phyloP scores from a whole-genome alignment of 148 eudicot genomes.

The Oxyria digyna region DNA sequence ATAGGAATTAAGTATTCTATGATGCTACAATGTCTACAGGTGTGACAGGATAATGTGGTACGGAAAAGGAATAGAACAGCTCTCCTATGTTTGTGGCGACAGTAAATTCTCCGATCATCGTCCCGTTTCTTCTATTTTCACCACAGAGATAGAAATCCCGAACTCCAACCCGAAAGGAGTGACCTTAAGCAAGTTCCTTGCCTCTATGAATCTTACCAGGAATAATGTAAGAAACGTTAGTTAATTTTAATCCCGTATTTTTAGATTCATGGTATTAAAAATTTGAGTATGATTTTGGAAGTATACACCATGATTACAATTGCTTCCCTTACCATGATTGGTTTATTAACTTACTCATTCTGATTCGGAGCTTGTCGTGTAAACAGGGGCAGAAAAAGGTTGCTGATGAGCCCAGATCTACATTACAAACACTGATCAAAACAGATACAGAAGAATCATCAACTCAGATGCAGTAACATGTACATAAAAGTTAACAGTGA shows the following conservation, averaged over 20 bases:
- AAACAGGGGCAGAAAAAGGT: constrained; percentile 5
- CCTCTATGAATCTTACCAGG: constrained; percentile 13
- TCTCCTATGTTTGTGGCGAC: constrained; percentile 62
- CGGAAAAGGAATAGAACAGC: constrained; percentile 73
- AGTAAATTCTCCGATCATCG: constrained; percentile 89
- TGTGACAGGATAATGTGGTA: constrained; percentile 92
- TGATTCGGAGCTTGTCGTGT: neutral
- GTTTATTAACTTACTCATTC: too few relatives aligned
- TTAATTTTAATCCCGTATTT: neutral
- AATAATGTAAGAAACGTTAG: constrained; percentile 20
- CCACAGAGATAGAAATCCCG: constrained; percentile 37
- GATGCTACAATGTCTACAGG: constrained; percentile 32
- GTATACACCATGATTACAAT: too few relatives aligned
- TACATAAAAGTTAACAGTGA: constrained; percentile 4
- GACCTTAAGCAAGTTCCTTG: constrained; percentile 13
- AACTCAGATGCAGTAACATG: constrained; percentile 3
- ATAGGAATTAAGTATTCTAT: neutral
- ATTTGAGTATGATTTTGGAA: neutral
- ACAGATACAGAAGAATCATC: constrained; percentile 8
- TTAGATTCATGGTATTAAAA: neutral
- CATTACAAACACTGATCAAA: constrained; percentile 4
- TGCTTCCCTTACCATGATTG: too few relatives aligned
- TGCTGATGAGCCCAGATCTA: constrained; percentile 3
- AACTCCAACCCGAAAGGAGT: constrained; percentile 26
- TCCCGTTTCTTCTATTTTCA: constrained; percentile 82